Evolutionary conservation across 345 rosid genomes (phyloP).

Genomic region (Arabis alpina): DNA sequence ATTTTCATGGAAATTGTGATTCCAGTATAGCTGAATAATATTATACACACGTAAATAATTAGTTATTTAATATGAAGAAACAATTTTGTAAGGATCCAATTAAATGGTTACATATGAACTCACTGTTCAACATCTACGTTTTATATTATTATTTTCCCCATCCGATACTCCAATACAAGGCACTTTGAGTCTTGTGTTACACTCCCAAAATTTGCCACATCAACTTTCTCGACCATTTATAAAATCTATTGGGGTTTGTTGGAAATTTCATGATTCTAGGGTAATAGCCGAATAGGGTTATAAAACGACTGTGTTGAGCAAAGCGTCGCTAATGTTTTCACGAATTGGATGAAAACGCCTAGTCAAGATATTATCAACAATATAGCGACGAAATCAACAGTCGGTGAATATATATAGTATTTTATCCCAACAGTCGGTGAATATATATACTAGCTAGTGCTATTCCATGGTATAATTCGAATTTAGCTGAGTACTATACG

Average conservation of each 20-base stretch:
- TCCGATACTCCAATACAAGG: not conserved
- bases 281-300: too few species aligned
- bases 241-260: not conserved
- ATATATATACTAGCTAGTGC: too few species aligned
- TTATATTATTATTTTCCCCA: not conserved
- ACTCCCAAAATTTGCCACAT: not conserved
- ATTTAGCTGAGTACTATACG: too few species aligned
- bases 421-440: too few species aligned
- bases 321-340: too few species aligned
- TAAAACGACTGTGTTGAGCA: too few species aligned
- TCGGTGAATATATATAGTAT: too few species aligned
- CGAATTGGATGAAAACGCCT: too few species aligned
- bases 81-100: conserved; percentile 9
- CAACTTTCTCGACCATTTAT: conserved; percentile 12
- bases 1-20: conserved; percentile 23
- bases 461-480: too few species aligned
- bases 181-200: not conserved
- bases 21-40: conserved; percentile 8
- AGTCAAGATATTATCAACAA: too few species aligned
- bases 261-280: too few species aligned
- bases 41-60: not conserved
- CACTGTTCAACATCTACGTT: not conserved
- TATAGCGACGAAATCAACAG: too few species aligned
- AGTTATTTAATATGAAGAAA: conserved; percentile 5
- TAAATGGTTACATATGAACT: conserved; percentile 5